Base-by-base conservation (phyloP, 2,329 filamentous ascomycete species). In the Microascus cirrosus region DNA sequence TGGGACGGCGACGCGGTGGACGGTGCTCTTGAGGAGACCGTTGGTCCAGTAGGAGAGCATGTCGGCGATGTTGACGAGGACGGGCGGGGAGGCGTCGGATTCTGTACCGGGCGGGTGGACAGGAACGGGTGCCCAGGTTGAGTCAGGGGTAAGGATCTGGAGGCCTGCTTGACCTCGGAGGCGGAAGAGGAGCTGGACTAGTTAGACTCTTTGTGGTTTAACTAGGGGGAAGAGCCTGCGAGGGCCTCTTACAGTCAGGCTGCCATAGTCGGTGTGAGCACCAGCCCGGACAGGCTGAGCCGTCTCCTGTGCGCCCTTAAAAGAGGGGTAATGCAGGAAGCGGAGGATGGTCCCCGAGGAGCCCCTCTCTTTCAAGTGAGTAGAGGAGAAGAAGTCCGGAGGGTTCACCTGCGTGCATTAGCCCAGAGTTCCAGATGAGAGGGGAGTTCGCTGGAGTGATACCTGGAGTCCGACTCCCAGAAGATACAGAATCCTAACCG, bases 201-300 rank as follows among this genome's bases (percentile, higher is more conserved):
- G 53, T 25, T 34, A 34, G 53, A n/a, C n/a, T 39, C 5, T 53
- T 15, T 53, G 12, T 53, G 12, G 24, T n/a, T 28, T 32, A 8
- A 7, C 32, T 34, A 6, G 8, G n/a, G 36, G 15, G 32, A 28
- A 10, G 13, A 13, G 12, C 15, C 6, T 12, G 39, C 45, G 51
- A 34, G 18, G 13, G 6, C 25, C 15, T 25, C 59, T 32, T 60
- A 62, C 61, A 25, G 83, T 86, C 59, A 86, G 71, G 60, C 79
- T 82, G 58, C 84, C 84, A 72, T 96, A 96, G 74, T 96, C 92
- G 4, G 88, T 93, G 71, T 97, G 93, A 0, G 93, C 91, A 59
- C 93, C 94, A 7, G 93, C 93, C 32, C 93, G 86, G 60, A 96
- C 82, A 11, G 55, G 39, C n/a, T 57, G 48, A 7, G 69, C 65